A percentile compares a stretch with the other conserved stretches of the same genome.
Evolutionary conservation across 2,329 filamentous ascomycete species (phyloP).

Genomic region (Trichophyton verrucosum): DNA sequence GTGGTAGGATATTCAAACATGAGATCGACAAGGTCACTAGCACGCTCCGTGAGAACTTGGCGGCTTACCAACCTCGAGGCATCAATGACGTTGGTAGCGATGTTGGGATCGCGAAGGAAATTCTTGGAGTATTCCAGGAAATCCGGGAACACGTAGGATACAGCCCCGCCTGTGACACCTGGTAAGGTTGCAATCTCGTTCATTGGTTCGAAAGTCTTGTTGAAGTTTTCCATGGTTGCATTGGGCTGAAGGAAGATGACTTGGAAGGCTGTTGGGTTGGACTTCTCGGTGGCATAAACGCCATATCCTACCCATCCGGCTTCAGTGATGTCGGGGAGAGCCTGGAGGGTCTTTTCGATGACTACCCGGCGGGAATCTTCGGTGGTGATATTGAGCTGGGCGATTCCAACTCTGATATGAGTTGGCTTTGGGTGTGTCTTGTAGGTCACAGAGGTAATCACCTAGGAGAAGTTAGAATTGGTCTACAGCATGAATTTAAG

Average conservation of each 20-base stretch:
- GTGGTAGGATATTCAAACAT: conserved; percentile 17
- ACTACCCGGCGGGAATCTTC: conserved; percentile 15
- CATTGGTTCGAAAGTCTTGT: conserved; percentile 13
- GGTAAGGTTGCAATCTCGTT: conserved; percentile 14
- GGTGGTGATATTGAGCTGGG: conserved; percentile 20
- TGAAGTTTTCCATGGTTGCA: conserved; percentile 18
- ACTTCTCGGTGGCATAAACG: conserved; percentile 7
- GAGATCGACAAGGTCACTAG: conserved; percentile 18
- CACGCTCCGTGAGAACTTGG: conserved; percentile 16
- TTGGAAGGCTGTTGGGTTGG: conserved; percentile 12
- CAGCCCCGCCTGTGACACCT: conserved; percentile 14
- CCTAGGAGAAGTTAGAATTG: conserved; percentile 5
- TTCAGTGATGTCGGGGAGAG: conserved; percentile 18
- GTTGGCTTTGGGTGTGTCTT: conserved; percentile 19
- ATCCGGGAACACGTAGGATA: conserved; percentile 17
- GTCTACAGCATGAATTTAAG: neutral
- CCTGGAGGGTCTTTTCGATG: conserved; percentile 15
- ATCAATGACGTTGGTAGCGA: conserved; percentile 24
- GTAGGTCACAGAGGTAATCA: conserved; percentile 18
- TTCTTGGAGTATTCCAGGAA: conserved; percentile 20
- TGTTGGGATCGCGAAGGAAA: conserved; percentile 22
- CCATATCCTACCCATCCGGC: conserved; percentile 22
- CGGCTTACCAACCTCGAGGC: conserved; percentile 19
- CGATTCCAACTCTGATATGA: conserved; percentile 19
- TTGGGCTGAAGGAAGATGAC: conserved; percentile 24